Base-by-base conservation (phyloP, 2,329 filamentous ascomycete species). In the Xylaria sp. region DNA sequence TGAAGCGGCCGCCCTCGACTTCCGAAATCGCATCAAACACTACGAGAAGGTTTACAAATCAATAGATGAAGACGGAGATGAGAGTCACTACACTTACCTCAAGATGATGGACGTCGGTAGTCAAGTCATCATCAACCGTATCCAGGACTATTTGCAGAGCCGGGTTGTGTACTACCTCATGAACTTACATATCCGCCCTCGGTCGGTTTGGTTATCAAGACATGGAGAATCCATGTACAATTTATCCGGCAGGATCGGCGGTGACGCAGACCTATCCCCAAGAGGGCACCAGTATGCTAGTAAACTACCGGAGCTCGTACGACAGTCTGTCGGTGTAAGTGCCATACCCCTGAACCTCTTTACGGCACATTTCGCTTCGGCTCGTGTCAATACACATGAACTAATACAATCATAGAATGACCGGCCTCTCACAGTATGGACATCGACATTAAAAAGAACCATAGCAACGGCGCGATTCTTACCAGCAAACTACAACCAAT, bases 31-130 rank as follows among this genome's bases (percentile, higher is more conserved):
- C 66, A 99, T 99, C 74, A 88, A 90, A 73, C 97, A 97, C 78
- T 99, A 99, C 78, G 95, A 99, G 78, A 95, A 95, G 78, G 91
- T 96, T 28, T 99, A 99, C 78, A 88, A 96, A 79, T 94, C 92
- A 1, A 92, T 99, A 72, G 92, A 96, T 70, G 91, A 91, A 69
- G 84, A 87, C 66, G 82, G 80, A 43, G 91, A 96, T 67, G 94
- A 98, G 82, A 87, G 86, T 70, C 84, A 94, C 70, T 87, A 95
- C 71, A 97, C 95, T 38, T 99, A 97, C 75, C 90, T 98, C 75
- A 98, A 99, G 80, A 90, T 99, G 74, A 96, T 98, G 84, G 90
- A 99, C 73, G 92, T 98, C 12, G 94, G 95, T 62, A 92, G 92
- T 70, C 92, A 96, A 74, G 94, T 98, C 74, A 95, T 98, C 73